phyloP scores from a whole-genome alignment of 2,329 filamentous ascomycete species.

The Cladosporium sp. region DNA sequence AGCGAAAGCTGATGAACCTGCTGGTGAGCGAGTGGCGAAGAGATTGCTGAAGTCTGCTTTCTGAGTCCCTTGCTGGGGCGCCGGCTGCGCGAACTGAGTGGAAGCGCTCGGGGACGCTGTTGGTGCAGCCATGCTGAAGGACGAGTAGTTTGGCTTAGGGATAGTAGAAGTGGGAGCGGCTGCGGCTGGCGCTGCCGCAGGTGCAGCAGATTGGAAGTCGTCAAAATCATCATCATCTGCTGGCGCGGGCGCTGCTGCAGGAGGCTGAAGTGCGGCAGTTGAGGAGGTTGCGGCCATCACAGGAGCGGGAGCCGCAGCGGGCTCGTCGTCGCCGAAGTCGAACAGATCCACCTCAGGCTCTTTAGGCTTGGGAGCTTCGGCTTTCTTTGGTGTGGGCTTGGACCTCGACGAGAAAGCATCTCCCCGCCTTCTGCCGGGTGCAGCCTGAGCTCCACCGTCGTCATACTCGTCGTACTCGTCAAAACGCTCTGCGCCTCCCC shows the following conservation, averaged over 20 bases:
- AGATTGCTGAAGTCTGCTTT: constrained; percentile 69
- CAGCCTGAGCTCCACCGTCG: constrained; percentile 55
- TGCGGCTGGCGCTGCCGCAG: constrained; percentile 46
- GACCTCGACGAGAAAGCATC: constrained; percentile 23
- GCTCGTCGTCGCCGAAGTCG: constrained; percentile 73
- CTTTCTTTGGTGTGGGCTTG: constrained; percentile 51
- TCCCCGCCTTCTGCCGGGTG: constrained; percentile 49
- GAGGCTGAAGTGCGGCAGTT: constrained; percentile 11
- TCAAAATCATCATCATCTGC: constrained; percentile 89
- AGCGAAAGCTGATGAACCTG: constrained; percentile 26
- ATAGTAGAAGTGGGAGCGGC: constrained; percentile 32
- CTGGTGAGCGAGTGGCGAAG: constrained; percentile 54
- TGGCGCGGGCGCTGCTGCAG: constrained; percentile 18
- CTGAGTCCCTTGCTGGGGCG: constrained; percentile 77
- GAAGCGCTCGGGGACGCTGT: constrained; percentile 31
- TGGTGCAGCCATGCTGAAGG: constrained; percentile 42
- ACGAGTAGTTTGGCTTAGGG: constrained; percentile 32
- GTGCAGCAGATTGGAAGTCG: constrained; percentile 86
- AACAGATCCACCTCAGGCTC: constrained; percentile 89
- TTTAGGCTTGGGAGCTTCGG: constrained; percentile 70
- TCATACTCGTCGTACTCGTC: constrained; percentile 98
- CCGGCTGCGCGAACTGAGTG: constrained; percentile 71
- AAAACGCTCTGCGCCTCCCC: constrained; percentile 60
- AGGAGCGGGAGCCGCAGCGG: constrained; percentile 44
- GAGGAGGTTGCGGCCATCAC: constrained; percentile 30